Conservation (phyloP, 2,329 filamentous ascomycete genomes). For the Orbilia ellipsospora region DNA sequence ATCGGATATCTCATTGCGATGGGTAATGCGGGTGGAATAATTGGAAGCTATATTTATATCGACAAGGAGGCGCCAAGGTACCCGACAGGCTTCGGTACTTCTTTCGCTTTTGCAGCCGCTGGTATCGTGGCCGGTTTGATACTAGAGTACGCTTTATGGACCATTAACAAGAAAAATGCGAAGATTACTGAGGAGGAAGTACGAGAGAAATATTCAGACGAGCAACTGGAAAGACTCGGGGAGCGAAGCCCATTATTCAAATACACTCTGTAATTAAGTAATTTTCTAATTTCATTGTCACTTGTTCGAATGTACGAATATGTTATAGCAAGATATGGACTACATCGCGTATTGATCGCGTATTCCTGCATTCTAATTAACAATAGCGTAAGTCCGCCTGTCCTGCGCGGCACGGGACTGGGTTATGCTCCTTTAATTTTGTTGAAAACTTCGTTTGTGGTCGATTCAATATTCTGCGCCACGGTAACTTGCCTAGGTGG, state of each 20-base stretch:
- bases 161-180: constrained; percentile 59
- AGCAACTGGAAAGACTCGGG: constrained; percentile 61
- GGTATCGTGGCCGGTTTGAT: constrained; percentile 53
- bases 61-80: constrained; percentile 61
- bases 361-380: too few species aligned
- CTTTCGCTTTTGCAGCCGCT: constrained; percentile 59
- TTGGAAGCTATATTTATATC: constrained; percentile 61
- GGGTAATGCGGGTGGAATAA: constrained; percentile 63
- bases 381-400: too few species aligned
- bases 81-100: constrained; percentile 61
- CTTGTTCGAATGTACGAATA: too few species aligned
- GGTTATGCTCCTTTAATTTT: too few species aligned
- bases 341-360: too few species aligned
- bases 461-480: too few species aligned
- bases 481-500: too few species aligned
- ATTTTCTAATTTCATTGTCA: too few species aligned
- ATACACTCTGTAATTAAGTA: constrained; percentile 59
- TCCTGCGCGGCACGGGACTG: too few species aligned
- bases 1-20: constrained; percentile 64
- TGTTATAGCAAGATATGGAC: too few species aligned
- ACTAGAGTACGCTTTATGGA: constrained; percentile 57
- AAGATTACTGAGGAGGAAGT: constrained; percentile 59
- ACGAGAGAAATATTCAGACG: constrained; percentile 59
- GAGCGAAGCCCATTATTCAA: constrained; percentile 61
- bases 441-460: too few species aligned